Evolutionary conservation across 2,329 filamentous ascomycete genomes (phyloP).

Genomic region (Cucurbitaria berberidis): DNA sequence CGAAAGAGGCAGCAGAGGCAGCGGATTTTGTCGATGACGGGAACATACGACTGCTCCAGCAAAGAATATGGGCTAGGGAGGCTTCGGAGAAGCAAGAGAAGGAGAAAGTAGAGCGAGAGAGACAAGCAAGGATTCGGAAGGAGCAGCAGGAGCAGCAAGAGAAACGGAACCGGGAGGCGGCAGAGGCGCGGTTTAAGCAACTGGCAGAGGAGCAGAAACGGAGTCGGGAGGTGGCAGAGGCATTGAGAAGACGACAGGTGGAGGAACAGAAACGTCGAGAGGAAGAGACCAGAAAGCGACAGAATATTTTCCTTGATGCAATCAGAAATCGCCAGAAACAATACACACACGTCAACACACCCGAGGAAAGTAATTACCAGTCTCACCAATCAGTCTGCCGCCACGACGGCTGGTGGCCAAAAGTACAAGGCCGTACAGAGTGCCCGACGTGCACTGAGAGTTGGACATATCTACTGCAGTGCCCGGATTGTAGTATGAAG

Average conservation of each 20-base stretch:
- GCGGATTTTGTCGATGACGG: slow-evolving; percentile 23
- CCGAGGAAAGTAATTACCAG: background rate
- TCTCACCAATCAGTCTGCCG: slow-evolving; percentile 6
- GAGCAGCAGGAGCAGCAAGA: slow-evolving; percentile 1
- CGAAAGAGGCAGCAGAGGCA: slow-evolving; percentile 19
- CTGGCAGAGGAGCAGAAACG: slow-evolving; percentile 1
- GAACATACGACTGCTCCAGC: background rate
- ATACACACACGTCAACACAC: background rate
- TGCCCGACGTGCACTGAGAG: slow-evolving; percentile 20
- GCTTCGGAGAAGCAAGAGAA: background rate
- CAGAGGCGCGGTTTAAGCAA: background rate
- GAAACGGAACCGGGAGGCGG: background rate
- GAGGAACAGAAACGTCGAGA: background rate
- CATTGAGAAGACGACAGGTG: background rate
- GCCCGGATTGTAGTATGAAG: slow-evolving; percentile 17
- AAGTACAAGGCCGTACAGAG: slow-evolving; percentile 16
- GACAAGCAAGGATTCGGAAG: background rate
- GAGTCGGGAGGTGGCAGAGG: background rate
- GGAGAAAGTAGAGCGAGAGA: background rate
- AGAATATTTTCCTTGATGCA: slow-evolving; percentile 1
- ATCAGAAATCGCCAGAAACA: background rate
- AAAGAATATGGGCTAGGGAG: slow-evolving; percentile 3
- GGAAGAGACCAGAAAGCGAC: background rate
- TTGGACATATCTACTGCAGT: slow-evolving; percentile 23
- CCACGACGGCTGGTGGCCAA: slow-evolving; percentile 25